Evolutionary conservation across 352 stramenopile species (phyloP).

Genomic region (Globisporangium acanthophoron): DNA sequence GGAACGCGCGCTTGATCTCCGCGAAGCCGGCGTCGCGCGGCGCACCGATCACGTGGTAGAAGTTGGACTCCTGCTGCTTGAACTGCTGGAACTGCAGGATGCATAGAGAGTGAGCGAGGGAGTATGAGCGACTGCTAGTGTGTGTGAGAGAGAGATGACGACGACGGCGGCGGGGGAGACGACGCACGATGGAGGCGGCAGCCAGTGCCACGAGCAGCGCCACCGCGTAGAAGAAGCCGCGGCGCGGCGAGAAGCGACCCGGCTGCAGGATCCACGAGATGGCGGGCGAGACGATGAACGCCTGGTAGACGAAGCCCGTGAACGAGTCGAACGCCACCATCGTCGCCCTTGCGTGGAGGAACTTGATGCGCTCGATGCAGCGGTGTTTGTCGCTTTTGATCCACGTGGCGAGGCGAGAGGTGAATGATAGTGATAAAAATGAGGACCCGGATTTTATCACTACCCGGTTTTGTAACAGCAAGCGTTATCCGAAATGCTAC

Average conservation of each 20-base stretch:
- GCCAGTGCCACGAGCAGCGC: slow-evolving; percentile 90
- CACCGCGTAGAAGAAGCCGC: slow-evolving; percentile 93
- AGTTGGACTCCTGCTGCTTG: slow-evolving; percentile 89
- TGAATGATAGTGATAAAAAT: no score
- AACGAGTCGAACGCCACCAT: slow-evolving; percentile 59
- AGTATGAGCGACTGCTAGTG: not conserved
- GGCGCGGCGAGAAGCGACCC: slow-evolving; percentile 90
- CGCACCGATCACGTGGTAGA: slow-evolving; percentile 92
- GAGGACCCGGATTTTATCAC: no score
- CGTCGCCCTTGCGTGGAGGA: not conserved
- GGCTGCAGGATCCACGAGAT: slow-evolving; percentile 95
- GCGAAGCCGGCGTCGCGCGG: slow-evolving; percentile 83
- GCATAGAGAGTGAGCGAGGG: not conserved
- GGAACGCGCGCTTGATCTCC: slow-evolving; percentile 98
- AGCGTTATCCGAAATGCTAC: no score
- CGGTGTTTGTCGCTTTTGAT: no score
- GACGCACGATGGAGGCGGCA: slow-evolving; percentile 85
- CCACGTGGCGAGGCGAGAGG: no score
- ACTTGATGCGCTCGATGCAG: not conserved
- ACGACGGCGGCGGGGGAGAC: not conserved
- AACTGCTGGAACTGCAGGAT: slow-evolving; percentile 67
- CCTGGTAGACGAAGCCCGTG: slow-evolving; percentile 62
- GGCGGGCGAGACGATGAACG: slow-evolving; percentile 79
- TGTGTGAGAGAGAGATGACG: not conserved
- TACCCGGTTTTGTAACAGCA: no score